phyloP scores from a whole-genome alignment of 2,329 filamentous ascomycete genomes.

The Cephalotrichum gorgonifer region DNA sequence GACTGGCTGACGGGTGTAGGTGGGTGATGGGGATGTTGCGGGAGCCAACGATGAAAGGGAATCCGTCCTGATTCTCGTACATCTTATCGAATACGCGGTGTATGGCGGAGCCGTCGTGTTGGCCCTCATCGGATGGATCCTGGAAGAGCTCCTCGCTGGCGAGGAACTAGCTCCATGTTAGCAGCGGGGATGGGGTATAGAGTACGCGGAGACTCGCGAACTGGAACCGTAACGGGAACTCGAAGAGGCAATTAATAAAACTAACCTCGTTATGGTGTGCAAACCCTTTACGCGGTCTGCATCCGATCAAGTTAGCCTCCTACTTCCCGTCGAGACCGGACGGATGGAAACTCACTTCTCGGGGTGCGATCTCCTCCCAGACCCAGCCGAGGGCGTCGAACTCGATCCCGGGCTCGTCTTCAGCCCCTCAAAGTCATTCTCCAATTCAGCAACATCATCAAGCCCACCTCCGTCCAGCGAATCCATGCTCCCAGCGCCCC shows the following conservation, averaged over 20 bases:
- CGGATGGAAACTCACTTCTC: slow-evolving; percentile 16
- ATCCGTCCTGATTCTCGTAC: slow-evolving; percentile 45
- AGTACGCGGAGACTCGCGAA: too few relatives aligned
- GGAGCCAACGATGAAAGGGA: slow-evolving; percentile 45
- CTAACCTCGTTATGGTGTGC: slow-evolving; percentile 41
- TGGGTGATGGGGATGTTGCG: slow-evolving; percentile 29
- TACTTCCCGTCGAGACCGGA: background rate
- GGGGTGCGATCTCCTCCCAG: slow-evolving; percentile 12
- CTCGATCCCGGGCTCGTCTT: slow-evolving; percentile 40
- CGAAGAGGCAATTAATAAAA: too few relatives aligned
- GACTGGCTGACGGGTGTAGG: slow-evolving; percentile 42
- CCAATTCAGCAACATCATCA: slow-evolving; percentile 46
- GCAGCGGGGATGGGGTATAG: background rate
- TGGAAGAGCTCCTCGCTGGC: slow-evolving; percentile 34
- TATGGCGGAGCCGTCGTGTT: slow-evolving; percentile 40
- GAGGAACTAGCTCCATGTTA: slow-evolving; percentile 29
- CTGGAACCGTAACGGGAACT: too few relatives aligned
- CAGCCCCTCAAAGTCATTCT: slow-evolving; percentile 43
- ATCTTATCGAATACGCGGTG: slow-evolving; percentile 50
- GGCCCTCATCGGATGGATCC: slow-evolving; percentile 44
- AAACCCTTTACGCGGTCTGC: slow-evolving; percentile 29
- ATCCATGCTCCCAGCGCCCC: background rate
- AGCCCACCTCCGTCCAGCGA: slow-evolving; percentile 19
- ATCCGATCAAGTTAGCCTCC: background rate
- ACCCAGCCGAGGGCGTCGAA: slow-evolving; percentile 19